Base-by-base conservation (phyloP, 2,329 filamentous ascomycete genomes). In the Rasamsonia emersonii region DNA sequence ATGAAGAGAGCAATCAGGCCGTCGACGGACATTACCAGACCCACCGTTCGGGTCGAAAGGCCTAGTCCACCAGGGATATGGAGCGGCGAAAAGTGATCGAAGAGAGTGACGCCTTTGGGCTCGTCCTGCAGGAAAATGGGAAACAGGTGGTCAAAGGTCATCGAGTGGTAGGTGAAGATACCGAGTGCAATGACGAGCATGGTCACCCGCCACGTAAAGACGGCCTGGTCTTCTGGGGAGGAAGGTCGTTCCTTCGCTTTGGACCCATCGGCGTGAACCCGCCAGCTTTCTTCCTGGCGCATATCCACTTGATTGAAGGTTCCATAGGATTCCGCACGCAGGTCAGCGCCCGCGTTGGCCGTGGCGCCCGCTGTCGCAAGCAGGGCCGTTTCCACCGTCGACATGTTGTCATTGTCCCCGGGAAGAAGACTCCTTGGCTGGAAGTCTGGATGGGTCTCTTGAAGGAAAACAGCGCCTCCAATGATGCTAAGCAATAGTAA, bases 111-210 rank as follows among this genome's bases (percentile, higher is more conserved):
- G 15, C 49, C 39, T 13, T 45, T 39, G 1, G 44, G 39, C 27
- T 64, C 51, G 47, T 94, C 86, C 55, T 95, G 86, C 31, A 94
- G 76, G 61, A 94, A 95, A 38, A 95, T 94, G 5, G 88, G 88
- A 33, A 94, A 69, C 1, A 95, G 71, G 53, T 93, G 84, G 51
- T 95, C 89, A 59, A 85, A 95, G 0, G 82, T 86, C 86, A 95
- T 95, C 21, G 82, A 86, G 60, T 95, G 88, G 54, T 93, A 93
- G 4, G 86, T 91, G 62, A 93, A 94, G 41, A 95, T 84, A 26
- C 82, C 84, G 28, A 95, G 64, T 1, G 88, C 81, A n/a, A 86
- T 50, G 23, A 91, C 77, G 32, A 94, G 73, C 57, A 82, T 78
- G 43, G 83, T 65, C 38, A 94, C 78, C 24, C 73, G 73, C 57